These are phyloP conservation scores for Aphanomyces stellatus DNA, from an alignment of 352 stramenopile species.

Conservation along the genomic window DNA sequence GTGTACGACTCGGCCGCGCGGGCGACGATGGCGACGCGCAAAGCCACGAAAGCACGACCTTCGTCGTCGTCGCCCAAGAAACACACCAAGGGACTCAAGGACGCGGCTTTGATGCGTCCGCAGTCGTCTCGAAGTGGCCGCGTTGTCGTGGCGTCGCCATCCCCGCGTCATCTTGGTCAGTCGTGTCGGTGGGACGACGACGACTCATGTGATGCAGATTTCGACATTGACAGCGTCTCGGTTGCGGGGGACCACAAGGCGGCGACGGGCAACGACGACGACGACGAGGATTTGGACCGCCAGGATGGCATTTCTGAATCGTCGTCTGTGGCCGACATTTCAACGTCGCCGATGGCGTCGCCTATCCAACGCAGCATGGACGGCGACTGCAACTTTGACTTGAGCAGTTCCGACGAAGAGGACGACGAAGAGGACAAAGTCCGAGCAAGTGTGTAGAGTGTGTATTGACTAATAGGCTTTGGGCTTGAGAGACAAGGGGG, in stretches of 20 bases:
- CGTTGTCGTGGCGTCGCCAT: neutral
- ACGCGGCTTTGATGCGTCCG: neutral
- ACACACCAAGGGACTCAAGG: neutral
- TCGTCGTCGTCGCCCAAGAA: slow-evolving; percentile 17
- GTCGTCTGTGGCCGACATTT: slow-evolving; percentile 62
- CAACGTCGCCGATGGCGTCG: slow-evolving; percentile 54
- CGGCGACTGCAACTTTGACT: slow-evolving; percentile 70
- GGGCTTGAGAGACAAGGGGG: neutral
- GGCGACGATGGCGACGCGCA: neutral
- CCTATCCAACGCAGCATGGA: slow-evolving; percentile 46
- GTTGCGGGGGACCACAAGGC: slow-evolving; percentile 29
- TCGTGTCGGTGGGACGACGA: too few relatives aligned
- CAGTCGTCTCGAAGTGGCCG: neutral
- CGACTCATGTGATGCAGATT: slow-evolving; percentile 31
- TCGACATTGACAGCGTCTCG: slow-evolving; percentile 81
- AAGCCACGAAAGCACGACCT: slow-evolving; percentile 1
- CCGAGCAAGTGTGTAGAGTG: too few relatives aligned
- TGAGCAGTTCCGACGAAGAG: slow-evolving; percentile 50
- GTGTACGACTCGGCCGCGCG: neutral
- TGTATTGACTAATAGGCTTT: slow-evolving; percentile 15
- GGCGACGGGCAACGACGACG: too few relatives aligned
- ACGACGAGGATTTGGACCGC: too few relatives aligned
- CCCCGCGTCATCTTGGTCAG: too few relatives aligned
- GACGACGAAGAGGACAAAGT: too few relatives aligned
- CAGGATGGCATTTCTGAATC: slow-evolving; percentile 59